Evolutionary conservation across 345 rosid genomes (phyloP).

Genomic region (Trapa bicornis): DNA sequence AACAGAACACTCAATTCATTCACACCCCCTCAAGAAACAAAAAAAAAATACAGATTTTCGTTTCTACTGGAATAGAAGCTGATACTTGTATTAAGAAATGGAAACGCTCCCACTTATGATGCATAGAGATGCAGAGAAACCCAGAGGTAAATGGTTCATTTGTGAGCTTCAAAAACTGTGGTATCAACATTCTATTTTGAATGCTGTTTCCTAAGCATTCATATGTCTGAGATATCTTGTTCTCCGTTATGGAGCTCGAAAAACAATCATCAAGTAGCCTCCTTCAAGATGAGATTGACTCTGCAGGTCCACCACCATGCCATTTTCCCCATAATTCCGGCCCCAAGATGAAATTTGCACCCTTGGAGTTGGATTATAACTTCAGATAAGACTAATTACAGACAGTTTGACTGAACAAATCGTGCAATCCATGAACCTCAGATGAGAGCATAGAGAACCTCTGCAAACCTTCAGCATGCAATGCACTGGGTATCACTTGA

Average conservation of each 20-base stretch:
- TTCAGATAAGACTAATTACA: neutral
- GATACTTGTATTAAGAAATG: too few relatives aligned
- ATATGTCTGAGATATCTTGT: neutral
- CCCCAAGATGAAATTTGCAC: conserved; percentile 3
- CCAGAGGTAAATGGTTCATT: too few relatives aligned
- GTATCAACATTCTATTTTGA: neutral
- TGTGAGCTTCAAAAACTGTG: neutral
- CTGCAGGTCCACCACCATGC: too few relatives aligned
- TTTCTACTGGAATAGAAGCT: too few relatives aligned
- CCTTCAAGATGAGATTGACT: neutral
- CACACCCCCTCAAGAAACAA: too few relatives aligned
- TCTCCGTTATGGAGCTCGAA: neutral
- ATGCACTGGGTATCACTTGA: conserved; percentile 10
- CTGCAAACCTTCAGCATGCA: conserved; percentile 19
- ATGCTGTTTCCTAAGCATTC: neutral
- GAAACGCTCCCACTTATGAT: too few relatives aligned
- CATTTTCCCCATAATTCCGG: too few relatives aligned
- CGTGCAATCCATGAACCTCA: conserved; percentile 13
- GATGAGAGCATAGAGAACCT: conserved; percentile 13
- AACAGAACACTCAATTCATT: too few relatives aligned
- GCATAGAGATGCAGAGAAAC: too few relatives aligned
- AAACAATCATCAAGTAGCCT: conserved; percentile 11
- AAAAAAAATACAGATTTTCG: too few relatives aligned
- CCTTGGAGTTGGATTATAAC: conserved; percentile 10
- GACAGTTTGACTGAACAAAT: neutral